These are phyloP conservation scores for Exophiala bonariae DNA, from an alignment of 2,329 filamentous ascomycete species.

Conservation along the genomic window DNA sequence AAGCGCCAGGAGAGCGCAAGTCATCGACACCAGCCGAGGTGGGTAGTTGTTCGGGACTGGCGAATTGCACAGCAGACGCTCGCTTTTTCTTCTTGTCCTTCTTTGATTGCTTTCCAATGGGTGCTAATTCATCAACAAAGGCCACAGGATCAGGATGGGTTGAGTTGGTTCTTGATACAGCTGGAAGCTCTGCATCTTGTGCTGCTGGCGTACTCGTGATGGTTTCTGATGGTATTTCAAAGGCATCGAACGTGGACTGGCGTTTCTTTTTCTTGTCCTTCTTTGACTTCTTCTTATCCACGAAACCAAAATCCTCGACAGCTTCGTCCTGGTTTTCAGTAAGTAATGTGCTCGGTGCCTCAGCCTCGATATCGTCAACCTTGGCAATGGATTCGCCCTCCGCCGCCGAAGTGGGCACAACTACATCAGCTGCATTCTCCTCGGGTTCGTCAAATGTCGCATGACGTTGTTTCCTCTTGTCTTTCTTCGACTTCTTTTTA, in stretches of 20 bases:
- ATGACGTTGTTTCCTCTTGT: conserved; percentile 19
- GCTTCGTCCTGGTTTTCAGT: background rate
- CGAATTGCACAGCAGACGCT: background rate
- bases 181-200: background rate
- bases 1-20: too few species aligned
- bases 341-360: too few species aligned
- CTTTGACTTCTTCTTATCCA: conserved; percentile 5
- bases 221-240: background rate
- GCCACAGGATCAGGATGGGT: too few species aligned
- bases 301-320: background rate
- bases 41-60: too few species aligned
- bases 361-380: too few species aligned
- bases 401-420: too few species aligned
- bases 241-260: background rate
- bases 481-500: conserved; percentile 1
- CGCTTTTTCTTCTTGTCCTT: conserved; percentile 42
- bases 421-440: background rate
- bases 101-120: conserved; percentile 31
- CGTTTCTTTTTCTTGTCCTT: conserved; percentile 23
- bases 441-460: background rate
- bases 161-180: background rate
- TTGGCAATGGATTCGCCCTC: too few species aligned
- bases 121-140: conserved; percentile 7
- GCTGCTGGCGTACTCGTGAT: too few species aligned
- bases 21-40: too few species aligned